Percentiles rank a stretch among this genome's conserved stretches.
These are phyloP conservation scores for Jacaranda mimosifolia DNA, from an alignment of 257 asterid species.

Conservation along the genomic window DNA sequence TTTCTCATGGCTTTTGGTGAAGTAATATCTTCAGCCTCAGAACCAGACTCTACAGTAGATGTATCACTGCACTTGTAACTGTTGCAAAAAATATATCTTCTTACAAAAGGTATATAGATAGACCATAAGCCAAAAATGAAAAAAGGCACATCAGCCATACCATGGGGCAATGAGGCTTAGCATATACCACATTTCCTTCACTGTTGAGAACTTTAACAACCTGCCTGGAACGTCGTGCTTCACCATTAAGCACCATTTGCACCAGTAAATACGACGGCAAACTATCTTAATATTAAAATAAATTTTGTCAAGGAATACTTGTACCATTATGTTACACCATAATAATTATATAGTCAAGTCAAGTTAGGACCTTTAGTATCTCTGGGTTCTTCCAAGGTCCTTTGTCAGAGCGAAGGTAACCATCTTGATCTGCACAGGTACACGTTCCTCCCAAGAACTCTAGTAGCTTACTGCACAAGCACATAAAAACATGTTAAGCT, in stretches of 20 bases:
- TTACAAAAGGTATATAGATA: conserved; percentile 10
- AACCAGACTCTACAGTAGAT: conserved; percentile 82
- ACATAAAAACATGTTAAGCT: conserved; percentile 21
- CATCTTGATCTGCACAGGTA: conserved; percentile 79
- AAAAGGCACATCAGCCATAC: conserved; percentile 46
- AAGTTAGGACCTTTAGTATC: conserved; percentile 64
- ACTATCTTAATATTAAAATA: conserved; percentile 22
- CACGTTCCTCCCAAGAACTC: conserved; percentile 83
- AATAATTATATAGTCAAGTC: not conserved
- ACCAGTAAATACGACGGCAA: conserved; percentile 34
- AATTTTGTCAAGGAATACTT: not conserved
- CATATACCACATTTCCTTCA: conserved; percentile 95
- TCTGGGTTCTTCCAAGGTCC: conserved; percentile 89
- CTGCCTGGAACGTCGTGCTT: conserved; percentile 86
- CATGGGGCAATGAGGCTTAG: conserved; percentile 81
- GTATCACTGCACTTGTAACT: conserved; percentile 76
- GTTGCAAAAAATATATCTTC: conserved; percentile 33
- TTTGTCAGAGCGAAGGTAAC: conserved; percentile 83
- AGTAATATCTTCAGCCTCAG: conserved; percentile 84
- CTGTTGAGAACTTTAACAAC: conserved; percentile 88
- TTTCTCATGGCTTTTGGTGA: conserved; percentile 68
- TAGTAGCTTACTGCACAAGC: conserved; percentile 70
- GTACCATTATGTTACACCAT: conserved; percentile 8
- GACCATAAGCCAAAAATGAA: conserved; percentile 9
- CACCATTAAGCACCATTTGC: conserved; percentile 87